Evolutionary conservation across 495 filamentous ascomycete genomes (phyloP), one percentile per base, ranked within the genome.

Genomic region (Haplographium delicatum): DNA sequence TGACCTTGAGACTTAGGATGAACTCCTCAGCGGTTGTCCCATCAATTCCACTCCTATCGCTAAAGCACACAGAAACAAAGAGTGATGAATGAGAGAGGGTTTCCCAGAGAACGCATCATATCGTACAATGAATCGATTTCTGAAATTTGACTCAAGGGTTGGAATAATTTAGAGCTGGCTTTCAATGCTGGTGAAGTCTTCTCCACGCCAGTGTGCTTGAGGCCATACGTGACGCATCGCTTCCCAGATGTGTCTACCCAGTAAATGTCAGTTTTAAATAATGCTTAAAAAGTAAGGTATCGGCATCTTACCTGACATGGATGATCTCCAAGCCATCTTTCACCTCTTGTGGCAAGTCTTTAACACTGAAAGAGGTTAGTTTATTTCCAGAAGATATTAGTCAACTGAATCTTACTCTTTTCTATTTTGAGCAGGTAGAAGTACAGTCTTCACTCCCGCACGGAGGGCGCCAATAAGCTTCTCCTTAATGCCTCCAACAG

Each of bases 401-500:
- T 6, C 26, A 38, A n/a, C 9, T 35, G 11, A 10, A n/a, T 28
- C 58, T 50, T 52, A 58, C 63, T 99, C 94, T 69, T 96, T 96
- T 56, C 84, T 78, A 65, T 99, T 99, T 53, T 84, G 80, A 33
- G 84, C 77, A 25, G 93, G 93, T 26, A 99, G 72, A 47, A 99
- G 70, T 26, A 97, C 93, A 31, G 86, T 93, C 74, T 93, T 94
- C 44, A 99, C 93, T 20, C 93, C 93, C 16, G 93, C 94, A 53
- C 91, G 82, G 56, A 91, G 68, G 23, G 93, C 94, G 10, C 93
- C 93, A 62, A 99, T 97, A 24, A 97, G 72, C 65, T 99, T 99
- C 80, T 99, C 93, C 74, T 96, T 96, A 69, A 97, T 97, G 19
- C 94, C 93, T 18, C 93, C 93, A 48, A 95, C 91, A 8, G 89